Percentiles rank a stretch among this genome's conserved stretches.
These are phyloP conservation scores for Pseudozyma pruni DNA, from an alignment of 1,284 basidiomycete genomes.

Conservation along the genomic window DNA sequence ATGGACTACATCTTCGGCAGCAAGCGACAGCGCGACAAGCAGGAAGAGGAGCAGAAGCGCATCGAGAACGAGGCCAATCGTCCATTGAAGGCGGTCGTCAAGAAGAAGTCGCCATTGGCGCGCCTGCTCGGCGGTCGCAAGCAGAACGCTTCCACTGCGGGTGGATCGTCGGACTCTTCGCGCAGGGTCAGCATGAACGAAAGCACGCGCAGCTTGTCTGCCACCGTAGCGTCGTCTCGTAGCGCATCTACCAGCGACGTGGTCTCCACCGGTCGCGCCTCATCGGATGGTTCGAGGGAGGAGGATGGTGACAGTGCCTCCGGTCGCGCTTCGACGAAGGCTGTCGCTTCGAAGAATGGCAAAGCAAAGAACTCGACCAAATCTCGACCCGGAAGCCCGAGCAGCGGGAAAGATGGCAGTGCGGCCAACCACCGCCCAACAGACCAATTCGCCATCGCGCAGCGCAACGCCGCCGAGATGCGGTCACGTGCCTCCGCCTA, in stretches of 20 bases:
- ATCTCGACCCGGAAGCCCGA: constrained; percentile 27
- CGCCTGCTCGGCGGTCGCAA: constrained; percentile 32
- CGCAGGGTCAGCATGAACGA: constrained; percentile 9
- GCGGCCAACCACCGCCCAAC: constrained; percentile 21
- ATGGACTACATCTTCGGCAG: constrained; percentile 84
- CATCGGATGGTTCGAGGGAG: constrained; percentile 33
- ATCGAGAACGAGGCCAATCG: constrained; percentile 16
- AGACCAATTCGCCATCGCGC: constrained; percentile 51
- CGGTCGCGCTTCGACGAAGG: constrained; percentile 8
- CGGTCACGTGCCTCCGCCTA: constrained; percentile 69
- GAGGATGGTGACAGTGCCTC: constrained; percentile 20
- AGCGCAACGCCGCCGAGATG: constrained; percentile 68
- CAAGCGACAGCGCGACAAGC: constrained; percentile 48
- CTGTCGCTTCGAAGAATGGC: background rate
- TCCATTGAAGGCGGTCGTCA: constrained; percentile 11
- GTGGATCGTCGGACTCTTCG: constrained; percentile 7
- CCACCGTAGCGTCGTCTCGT: constrained; percentile 1
- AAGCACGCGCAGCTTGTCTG: constrained; percentile 20
- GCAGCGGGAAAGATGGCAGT: constrained; percentile 11
- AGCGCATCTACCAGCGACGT: constrained; percentile 17
- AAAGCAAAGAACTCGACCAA: constrained; percentile 19
- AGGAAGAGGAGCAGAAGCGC: constrained; percentile 46
- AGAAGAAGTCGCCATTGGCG: constrained; percentile 49
- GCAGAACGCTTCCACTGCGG: constrained; percentile 7
- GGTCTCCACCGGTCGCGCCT: constrained; percentile 12